Base-by-base conservation (phyloP, 805 yeast genomes). In the Yamadazyma nakazawae region DNA sequence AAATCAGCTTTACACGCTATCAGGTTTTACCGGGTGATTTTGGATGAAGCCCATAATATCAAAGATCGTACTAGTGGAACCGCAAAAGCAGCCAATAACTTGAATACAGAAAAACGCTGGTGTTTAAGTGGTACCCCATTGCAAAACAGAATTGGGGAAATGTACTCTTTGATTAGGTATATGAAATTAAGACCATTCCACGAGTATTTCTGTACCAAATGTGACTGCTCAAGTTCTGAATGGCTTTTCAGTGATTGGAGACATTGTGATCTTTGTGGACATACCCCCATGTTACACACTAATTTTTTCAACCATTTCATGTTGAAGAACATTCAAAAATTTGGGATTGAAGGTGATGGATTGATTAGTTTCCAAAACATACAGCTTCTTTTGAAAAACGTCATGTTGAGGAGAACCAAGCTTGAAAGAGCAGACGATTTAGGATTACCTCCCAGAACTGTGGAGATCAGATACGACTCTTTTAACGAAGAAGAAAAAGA, bases 1-100 rank as follows among this genome's bases (percentile, higher is more conserved):
- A 74, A 76, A 50, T 84, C 95, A 18, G 78, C 83, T 0, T 63
- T 94, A 34, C 99, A 94, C 60, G 68, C 77, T 12, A 74, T 87
- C 37, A 74, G 79, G 35, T 94, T 90, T 62, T 85, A 89, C 59
- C 71, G 99, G 47, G 96, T 92, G 8, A 79, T 94, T 13, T 69
- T 94, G 43, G 99, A 94, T 67, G 99, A 94, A 62, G 99, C 99
- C 0, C 99, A 94, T 63, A 92, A 92, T 59, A 92, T 94, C 71
- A 94, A 94, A 61, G 98, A 94, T 63, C 77, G 98, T 48, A 90
- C 90, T 46, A 84, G 94, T 45, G 92, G 92, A 21, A 94, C 99
- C 0, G 91, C 98, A 0, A 83, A 86, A 55, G 96, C 98, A 2
- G 97, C 96, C 1, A 88, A 88, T 60, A 72, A 74, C 49, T 66